Base-by-base conservation (phyloP, 2,329 filamentous ascomycete species). In the Huntiella bhutanensis region DNA sequence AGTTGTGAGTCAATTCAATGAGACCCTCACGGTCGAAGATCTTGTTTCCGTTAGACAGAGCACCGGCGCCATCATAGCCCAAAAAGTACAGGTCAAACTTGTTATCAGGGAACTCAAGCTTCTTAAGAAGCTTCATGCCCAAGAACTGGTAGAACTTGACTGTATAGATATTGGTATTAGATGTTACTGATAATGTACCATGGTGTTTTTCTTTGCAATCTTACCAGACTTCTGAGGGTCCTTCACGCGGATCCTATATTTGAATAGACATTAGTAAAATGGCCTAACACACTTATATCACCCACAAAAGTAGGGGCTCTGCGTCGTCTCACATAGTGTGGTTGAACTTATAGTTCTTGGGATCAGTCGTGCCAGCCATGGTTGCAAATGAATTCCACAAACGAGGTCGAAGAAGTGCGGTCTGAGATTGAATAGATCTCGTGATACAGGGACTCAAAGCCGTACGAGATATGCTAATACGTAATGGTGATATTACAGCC, bases 31-130 rank as follows among this genome's bases (percentile, higher is more conserved):
- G 80, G 62, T 94, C 84, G 66, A 80, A 87, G 28, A 64, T 58
- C 57, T 79, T 74, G 52, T 77, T 77, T 56, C 79, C 81, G 48
- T 73, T 68, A 7, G 82, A 91, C n/a, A 75, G 65, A 11, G 88
- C 81, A 34, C 73, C 68, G 7, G 84, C 75, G 32, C 75, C 73
- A 59, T 94, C 80, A 64, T 92, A 96, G 50, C 80, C 86, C 50
- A 98, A 71, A 66, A 96, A 96, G 69, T 96, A 96, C 22, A 95
- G 75, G 56, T 91, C 84, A 62, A 96, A 96, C 59, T 92, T 94
- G 62, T 75, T 76, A 50, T 94, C 86, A 11, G 87, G 82, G 58
- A 85, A 82, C 52, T 80, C 68, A 41, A 91, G 69, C 64, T 87
- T 82, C 57, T 83, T 77, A 61, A 96, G 73, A 52, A 86, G 64